These are phyloP conservation scores for Ophiocordyceps robertsii DNA, from an alignment of 2,329 filamentous ascomycete genomes.

Conservation along the genomic window DNA sequence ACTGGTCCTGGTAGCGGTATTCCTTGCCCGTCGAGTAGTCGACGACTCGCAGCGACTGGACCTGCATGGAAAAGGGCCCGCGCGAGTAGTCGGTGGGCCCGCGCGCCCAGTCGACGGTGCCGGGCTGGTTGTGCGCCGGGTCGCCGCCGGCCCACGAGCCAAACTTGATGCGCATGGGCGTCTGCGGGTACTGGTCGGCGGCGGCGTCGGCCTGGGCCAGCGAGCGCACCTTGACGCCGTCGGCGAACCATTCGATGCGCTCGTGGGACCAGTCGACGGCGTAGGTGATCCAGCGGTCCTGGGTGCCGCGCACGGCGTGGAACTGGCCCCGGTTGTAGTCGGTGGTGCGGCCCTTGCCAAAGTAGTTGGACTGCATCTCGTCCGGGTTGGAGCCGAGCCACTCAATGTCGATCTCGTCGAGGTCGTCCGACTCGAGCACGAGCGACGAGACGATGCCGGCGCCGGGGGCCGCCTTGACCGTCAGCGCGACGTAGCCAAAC, in stretches of 20 bases:
- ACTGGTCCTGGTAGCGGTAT: constrained; percentile 70
- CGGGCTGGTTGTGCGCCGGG: constrained; percentile 52
- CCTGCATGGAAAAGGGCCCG: constrained; percentile 77
- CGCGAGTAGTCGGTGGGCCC: constrained; percentile 72
- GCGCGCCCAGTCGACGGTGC: constrained; percentile 82
- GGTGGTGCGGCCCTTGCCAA: constrained; percentile 78
- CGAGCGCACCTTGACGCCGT: constrained; percentile 62
- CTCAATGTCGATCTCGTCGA: constrained; percentile 96
- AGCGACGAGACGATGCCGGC: constrained; percentile 87
- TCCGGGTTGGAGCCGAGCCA: constrained; percentile 70
- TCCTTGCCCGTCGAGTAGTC: constrained; percentile 88
- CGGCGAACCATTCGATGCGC: constrained; percentile 78
- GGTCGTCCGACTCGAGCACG: constrained; percentile 77
- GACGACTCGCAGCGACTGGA: constrained; percentile 61
- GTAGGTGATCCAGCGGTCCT: constrained; percentile 71
- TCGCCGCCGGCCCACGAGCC: constrained; percentile 91
- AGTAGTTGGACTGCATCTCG: constrained; percentile 94
- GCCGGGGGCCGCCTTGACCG: constrained; percentile 75
- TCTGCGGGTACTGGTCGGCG: constrained; percentile 73
- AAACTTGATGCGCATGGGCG: constrained; percentile 88
- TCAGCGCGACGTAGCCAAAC: constrained; percentile 85
- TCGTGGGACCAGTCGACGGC: constrained; percentile 81
- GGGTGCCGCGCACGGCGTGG: constrained; percentile 55
- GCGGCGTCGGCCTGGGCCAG: constrained; percentile 58
- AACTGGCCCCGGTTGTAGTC: constrained; percentile 82